phyloP scores from a whole-genome alignment of 441 rosid species.

The Aleurites moluccanus region DNA sequence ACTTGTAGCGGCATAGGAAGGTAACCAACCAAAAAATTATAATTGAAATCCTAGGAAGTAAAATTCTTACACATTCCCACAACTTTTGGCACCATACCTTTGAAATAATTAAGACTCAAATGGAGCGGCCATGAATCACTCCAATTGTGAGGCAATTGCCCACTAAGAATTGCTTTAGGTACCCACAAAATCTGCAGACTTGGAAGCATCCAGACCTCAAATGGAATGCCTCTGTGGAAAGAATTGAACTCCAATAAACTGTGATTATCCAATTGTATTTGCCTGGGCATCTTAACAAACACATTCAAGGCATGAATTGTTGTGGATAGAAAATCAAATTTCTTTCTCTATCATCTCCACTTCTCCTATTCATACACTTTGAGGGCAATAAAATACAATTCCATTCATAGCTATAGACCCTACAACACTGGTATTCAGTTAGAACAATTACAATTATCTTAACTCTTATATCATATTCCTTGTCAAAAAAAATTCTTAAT shows the following conservation, averaged over 20 bases:
- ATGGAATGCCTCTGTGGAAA: constrained; percentile 47
- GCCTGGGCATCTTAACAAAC: too few species aligned
- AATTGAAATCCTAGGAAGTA: constrained; percentile 62
- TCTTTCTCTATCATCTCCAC: too few species aligned
- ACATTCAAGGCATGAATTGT: too few species aligned
- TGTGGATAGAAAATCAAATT: too few species aligned
- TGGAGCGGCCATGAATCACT: constrained; percentile 50
- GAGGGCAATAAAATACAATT: too few species aligned
- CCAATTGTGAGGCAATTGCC: constrained; percentile 51
- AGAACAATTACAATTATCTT: too few species aligned
- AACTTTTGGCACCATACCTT: constrained; percentile 42
- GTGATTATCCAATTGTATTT: constrained; percentile 10
- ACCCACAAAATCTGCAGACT: constrained; percentile 65
- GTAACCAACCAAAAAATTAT: constrained; percentile 46
- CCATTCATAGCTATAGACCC: too few species aligned
- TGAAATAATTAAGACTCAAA: constrained; percentile 50
- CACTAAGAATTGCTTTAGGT: constrained; percentile 62
- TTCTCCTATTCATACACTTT: too few species aligned
- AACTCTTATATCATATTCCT: too few species aligned
- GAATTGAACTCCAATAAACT: constrained; percentile 57
- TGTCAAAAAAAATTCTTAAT: too few species aligned
- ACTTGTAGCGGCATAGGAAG: constrained; percentile 49
- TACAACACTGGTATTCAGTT: too few species aligned
- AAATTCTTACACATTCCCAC: constrained; percentile 51
- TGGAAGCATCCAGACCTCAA: constrained; percentile 37